phyloP scores from a whole-genome alignment of 2,329 filamentous ascomycete species.

The Stagonosporopsis vannaccii region DNA sequence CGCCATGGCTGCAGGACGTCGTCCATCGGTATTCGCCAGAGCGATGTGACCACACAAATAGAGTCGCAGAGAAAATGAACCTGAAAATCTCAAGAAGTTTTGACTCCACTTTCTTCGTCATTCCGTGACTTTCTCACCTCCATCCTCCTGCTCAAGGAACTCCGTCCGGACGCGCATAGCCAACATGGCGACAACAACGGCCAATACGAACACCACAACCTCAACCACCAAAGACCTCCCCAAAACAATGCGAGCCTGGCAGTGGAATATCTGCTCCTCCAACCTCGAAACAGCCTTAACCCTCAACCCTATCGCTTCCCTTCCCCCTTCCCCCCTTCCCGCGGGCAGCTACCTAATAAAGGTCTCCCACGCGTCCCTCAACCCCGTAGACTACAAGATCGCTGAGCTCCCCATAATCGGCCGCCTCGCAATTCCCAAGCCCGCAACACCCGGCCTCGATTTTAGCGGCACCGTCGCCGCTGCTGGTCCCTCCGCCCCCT shows the following conservation, averaged over 20 bases:
- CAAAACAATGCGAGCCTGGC: constrained; percentile 35
- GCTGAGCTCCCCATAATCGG: constrained; percentile 27
- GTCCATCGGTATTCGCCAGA: not conserved
- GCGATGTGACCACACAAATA: not conserved
- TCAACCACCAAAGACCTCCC: constrained; percentile 12
- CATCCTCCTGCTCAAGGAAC: not conserved
- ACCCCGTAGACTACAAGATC: constrained; percentile 35
- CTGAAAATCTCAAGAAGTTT: not conserved
- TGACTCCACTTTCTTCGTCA: too few relatives aligned
- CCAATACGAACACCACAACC: not conserved
- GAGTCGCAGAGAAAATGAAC: too few relatives aligned
- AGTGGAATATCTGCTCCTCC: constrained; percentile 23
- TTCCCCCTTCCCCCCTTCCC: constrained; percentile 16
- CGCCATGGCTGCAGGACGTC: constrained; percentile 9
- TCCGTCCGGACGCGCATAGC: not conserved
- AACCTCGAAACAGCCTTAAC: constrained; percentile 25
- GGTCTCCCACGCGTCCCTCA: constrained; percentile 30
- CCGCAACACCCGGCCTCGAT: constrained; percentile 34
- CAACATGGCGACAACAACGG: constrained; percentile 1
- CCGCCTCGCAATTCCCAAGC: constrained; percentile 28
- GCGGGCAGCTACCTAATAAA: constrained; percentile 24
- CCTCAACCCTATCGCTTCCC: constrained; percentile 14
- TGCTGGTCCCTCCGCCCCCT: constrained; percentile 6
- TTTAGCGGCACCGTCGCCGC: constrained; percentile 25
- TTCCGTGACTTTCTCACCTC: not conserved